Percentiles rank a stretch among this genome's conserved stretches.
phyloP scores from a whole-genome alignment of 2,329 filamentous ascomycete species.

The Neophaeococcomyces aloes region DNA sequence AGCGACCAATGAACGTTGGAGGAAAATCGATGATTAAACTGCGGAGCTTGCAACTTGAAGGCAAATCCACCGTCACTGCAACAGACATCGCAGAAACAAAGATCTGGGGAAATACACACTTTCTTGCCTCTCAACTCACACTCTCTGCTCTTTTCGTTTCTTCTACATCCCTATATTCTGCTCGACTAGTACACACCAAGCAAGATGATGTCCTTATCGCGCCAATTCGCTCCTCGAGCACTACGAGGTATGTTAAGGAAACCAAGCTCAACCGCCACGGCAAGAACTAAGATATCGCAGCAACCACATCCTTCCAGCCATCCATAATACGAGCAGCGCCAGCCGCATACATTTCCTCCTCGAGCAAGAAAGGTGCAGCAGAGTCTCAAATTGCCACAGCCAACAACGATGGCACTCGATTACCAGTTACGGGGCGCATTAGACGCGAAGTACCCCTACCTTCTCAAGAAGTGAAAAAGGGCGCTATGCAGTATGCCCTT shows the following conservation, averaged over 20 bases:
- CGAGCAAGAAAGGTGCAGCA: constrained; percentile 32
- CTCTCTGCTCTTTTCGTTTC: constrained; percentile 24
- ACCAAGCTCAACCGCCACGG: constrained; percentile 18
- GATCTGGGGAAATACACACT: background rate
- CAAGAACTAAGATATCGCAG: constrained; percentile 15
- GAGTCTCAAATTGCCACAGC: constrained; percentile 32
- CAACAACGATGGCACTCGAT: constrained; percentile 24
- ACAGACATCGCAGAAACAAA: background rate
- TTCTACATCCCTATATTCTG: constrained; percentile 8
- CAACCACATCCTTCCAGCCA: constrained; percentile 22
- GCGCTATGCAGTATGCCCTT: constrained; percentile 43
- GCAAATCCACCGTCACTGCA: no score
- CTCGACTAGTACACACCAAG: constrained; percentile 12
- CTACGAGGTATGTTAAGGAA: constrained; percentile 41
- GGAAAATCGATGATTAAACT: constrained; percentile 6
- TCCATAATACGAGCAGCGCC: constrained; percentile 28
- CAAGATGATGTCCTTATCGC: constrained; percentile 42
- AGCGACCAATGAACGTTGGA: constrained; percentile 8
- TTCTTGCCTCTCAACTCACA: constrained; percentile 17
- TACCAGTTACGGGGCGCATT: constrained; percentile 31
- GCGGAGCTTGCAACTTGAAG: background rate
- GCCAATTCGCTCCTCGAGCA: constrained; percentile 44
- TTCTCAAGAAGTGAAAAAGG: constrained; percentile 41
- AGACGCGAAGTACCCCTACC: constrained; percentile 39
- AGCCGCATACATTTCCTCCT: constrained; percentile 32